These are phyloP conservation scores for Neopestalotiopsis clavispora DNA, from an alignment of 2,329 filamentous ascomycete genomes.

Conservation along the genomic window DNA sequence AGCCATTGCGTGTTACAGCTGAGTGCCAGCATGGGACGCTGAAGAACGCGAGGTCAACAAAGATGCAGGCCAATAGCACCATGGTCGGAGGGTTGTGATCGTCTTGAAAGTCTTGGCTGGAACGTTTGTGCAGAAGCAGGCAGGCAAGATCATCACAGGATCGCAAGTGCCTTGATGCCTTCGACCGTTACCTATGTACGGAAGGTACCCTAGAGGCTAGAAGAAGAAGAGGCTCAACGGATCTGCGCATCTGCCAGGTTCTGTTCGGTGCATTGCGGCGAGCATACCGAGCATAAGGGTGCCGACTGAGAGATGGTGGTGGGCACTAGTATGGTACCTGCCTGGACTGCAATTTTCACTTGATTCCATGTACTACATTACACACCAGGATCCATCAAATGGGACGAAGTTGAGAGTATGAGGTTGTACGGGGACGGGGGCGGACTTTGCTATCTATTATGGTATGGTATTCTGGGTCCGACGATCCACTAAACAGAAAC, in stretches of 20 bases:
- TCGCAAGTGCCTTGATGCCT: neutral
- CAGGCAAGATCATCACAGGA: neutral
- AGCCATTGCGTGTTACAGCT: constrained; percentile 11
- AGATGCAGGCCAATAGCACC: constrained; percentile 1
- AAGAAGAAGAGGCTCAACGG: neutral
- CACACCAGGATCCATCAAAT: neutral
- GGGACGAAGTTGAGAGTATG: neutral
- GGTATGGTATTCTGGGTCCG: constrained; percentile 6
- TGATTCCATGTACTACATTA: neutral
- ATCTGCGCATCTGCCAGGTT: constrained; percentile 8
- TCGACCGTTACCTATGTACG: neutral
- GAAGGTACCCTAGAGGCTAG: no score
- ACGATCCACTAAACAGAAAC: constrained; percentile 8
- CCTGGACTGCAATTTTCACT: neutral
- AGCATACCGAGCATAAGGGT: neutral
- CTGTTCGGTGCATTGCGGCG: neutral
- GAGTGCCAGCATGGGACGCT: neutral
- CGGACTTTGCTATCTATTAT: neutral
- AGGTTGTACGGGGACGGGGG: neutral
- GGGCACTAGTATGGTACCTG: neutral
- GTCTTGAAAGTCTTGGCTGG: constrained; percentile 14
- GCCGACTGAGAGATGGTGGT: neutral
- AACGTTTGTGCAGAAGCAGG: neutral
- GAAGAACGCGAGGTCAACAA: neutral
- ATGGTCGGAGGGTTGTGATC: neutral